phyloP scores from a whole-genome alignment of 768 basidiomycete species.

The Suillus weaverae region DNA sequence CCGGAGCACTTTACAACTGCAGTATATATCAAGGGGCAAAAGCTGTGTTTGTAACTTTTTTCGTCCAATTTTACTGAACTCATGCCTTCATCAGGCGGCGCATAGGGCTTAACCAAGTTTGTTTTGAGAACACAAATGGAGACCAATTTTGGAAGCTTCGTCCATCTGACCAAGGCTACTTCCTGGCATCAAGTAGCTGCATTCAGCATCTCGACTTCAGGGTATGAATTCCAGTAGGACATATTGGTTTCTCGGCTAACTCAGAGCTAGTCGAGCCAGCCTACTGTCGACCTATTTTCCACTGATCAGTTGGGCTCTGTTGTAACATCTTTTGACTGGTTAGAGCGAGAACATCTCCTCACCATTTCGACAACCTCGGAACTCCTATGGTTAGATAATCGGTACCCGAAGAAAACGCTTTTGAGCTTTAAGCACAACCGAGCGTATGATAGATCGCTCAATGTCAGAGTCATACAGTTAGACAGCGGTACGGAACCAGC shows the following conservation, averaged over 20 bases:
- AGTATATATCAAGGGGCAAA: constrained; percentile 37
- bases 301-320: constrained; percentile 35
- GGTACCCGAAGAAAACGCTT: constrained; percentile 56
- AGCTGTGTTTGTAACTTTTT: constrained; percentile 40
- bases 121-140: constrained; percentile 3
- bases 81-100: constrained; percentile 20
- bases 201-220: constrained; percentile 54
- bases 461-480: constrained; percentile 39
- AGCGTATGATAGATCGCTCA: constrained; percentile 58
- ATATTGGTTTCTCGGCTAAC: constrained; percentile 12
- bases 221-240: constrained; percentile 38
- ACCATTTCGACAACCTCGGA: constrained; percentile 61
- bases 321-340: constrained; percentile 56
- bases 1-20: constrained; percentile 52
- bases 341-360: constrained; percentile 43
- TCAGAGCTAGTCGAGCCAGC: constrained; percentile 30
- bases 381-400: constrained; percentile 69
- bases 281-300: constrained; percentile 35
- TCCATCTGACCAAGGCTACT: constrained; percentile 38
- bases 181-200: constrained; percentile 46
- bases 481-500: constrained; percentile 29
- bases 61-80: neutral
- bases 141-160: constrained; percentile 57
- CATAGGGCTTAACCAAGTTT: constrained; percentile 12
- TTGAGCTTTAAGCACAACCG: constrained; percentile 63